These are phyloP conservation scores for Elaphomyces granulatus DNA, from an alignment of 495 filamentous ascomycete genomes.

Conservation along the genomic window DNA sequence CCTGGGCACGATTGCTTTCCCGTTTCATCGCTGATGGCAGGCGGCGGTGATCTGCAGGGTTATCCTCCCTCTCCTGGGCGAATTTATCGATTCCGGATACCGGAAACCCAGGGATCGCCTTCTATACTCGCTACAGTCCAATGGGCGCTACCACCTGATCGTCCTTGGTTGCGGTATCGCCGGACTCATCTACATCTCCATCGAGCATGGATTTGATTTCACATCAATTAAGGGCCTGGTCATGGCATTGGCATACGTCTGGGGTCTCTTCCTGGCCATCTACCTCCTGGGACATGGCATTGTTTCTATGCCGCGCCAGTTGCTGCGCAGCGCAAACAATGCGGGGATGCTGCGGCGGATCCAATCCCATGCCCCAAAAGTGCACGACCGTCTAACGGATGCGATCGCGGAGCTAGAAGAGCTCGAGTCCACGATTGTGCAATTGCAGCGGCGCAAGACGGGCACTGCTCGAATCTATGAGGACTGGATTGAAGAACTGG, in stretches of 20 bases:
- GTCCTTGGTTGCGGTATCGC: slow-evolving; percentile 53
- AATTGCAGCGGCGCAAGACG: slow-evolving; percentile 66
- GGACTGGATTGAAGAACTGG: slow-evolving; percentile 90
- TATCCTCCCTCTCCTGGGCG: slow-evolving; percentile 82
- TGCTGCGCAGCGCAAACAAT: slow-evolving; percentile 63
- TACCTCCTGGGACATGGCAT: slow-evolving; percentile 96
- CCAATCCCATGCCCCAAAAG: slow-evolving; percentile 61
- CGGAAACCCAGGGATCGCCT: slow-evolving; percentile 68
- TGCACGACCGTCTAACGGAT: slow-evolving; percentile 80
- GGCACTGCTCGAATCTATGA: slow-evolving; percentile 69
- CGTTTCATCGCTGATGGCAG: background rate
- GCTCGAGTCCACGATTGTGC: slow-evolving; percentile 61
- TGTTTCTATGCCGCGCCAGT: slow-evolving; percentile 70
- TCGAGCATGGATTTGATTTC: slow-evolving; percentile 57
- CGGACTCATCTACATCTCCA: slow-evolving; percentile 72
- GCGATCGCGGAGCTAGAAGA: slow-evolving; percentile 67
- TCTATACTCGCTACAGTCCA: slow-evolving; percentile 67
- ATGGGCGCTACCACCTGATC: slow-evolving; percentile 76
- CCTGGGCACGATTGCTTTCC: background rate
- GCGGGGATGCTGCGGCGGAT: slow-evolving; percentile 56
- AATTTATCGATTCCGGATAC: slow-evolving; percentile 87
- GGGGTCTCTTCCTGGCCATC: slow-evolving; percentile 80
- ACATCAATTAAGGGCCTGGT: slow-evolving; percentile 59
- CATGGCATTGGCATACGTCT: slow-evolving; percentile 90
- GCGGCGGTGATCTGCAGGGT: too few relatives aligned